A percentile compares a stretch with the other conserved stretches of the same genome.
phyloP scores from a whole-genome alignment of 768 basidiomycete species.

The Coprinellus micaceus region DNA sequence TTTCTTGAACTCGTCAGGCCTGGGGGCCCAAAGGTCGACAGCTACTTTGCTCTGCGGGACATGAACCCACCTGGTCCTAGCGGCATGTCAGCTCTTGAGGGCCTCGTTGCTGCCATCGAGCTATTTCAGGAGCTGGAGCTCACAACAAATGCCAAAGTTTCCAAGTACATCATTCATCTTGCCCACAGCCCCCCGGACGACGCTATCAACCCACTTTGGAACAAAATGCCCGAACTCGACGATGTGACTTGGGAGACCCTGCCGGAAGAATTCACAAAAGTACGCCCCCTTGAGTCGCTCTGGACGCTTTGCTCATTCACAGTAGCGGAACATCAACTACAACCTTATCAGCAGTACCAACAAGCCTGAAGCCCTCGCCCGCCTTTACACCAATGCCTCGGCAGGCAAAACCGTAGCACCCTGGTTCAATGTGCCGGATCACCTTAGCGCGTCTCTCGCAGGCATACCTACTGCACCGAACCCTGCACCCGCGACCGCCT shows the following conservation, averaged over 20 bases:
- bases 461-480: no score
- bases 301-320: background rate
- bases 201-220: slow-evolving; percentile 52
- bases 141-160: background rate
- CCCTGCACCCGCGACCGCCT: no score
- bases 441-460: no score
- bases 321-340: background rate
- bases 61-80: no score
- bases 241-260: slow-evolving; percentile 56
- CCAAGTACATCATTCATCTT: slow-evolving; percentile 48
- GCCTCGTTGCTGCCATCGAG: background rate
- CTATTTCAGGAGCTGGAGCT: background rate
- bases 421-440: no score
- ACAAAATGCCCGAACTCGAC: slow-evolving; percentile 45
- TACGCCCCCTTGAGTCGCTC: slow-evolving; percentile 18
- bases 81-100: background rate
- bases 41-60: no score
- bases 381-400: no score
- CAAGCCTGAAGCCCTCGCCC: no score
- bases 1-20: no score
- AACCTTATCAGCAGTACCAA: background rate
- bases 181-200: slow-evolving; percentile 57
- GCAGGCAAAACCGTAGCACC: no score
- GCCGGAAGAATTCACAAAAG: slow-evolving; percentile 60
- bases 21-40: no score